phyloP scores from a whole-genome alignment of 169 alveolate species.

The Perkinsus chesapeaki region DNA sequence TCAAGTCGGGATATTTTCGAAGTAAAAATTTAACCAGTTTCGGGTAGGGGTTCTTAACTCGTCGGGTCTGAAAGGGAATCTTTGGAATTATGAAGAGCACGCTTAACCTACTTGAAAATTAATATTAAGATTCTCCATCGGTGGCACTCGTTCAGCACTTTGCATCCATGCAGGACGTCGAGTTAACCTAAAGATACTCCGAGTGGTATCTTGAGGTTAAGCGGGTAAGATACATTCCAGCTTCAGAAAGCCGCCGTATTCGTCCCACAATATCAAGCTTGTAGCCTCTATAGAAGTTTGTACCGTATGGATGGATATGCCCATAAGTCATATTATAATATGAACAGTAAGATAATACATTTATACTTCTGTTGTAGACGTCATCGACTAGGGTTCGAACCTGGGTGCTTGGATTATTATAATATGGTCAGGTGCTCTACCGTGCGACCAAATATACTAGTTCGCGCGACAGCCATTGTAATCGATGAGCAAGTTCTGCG shows the following conservation, averaged over 20 bases:
- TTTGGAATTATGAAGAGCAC: no score
- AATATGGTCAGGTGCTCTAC: background rate
- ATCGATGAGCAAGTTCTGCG: no score
- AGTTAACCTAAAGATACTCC: background rate
- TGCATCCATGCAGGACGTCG: constrained; percentile 13
- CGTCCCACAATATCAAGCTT: constrained; percentile 60
- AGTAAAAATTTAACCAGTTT: constrained; percentile 33
- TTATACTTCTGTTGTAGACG: background rate
- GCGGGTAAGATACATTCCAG: constrained; percentile 44
- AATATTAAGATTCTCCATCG: constrained; percentile 16
- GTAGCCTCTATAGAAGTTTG: constrained; percentile 50
- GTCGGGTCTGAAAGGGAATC: background rate
- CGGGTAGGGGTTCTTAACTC: constrained; percentile 14
- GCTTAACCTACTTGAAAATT: background rate
- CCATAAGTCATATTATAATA: constrained; percentile 29
- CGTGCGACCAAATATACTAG: background rate
- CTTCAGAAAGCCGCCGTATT: constrained; percentile 54
- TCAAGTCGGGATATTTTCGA: constrained; percentile 62
- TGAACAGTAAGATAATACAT: background rate
- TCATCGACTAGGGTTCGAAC: background rate
- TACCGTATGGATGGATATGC: constrained; percentile 43
- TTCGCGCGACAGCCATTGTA: no score
- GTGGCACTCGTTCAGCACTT: constrained; percentile 23
- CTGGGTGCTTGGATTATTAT: constrained; percentile 8
- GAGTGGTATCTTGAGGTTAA: constrained; percentile 41